These are phyloP conservation scores for Eragrostis nindensis DNA, from an alignment of 176 grass and related monocot species.

Conservation along the genomic window DNA sequence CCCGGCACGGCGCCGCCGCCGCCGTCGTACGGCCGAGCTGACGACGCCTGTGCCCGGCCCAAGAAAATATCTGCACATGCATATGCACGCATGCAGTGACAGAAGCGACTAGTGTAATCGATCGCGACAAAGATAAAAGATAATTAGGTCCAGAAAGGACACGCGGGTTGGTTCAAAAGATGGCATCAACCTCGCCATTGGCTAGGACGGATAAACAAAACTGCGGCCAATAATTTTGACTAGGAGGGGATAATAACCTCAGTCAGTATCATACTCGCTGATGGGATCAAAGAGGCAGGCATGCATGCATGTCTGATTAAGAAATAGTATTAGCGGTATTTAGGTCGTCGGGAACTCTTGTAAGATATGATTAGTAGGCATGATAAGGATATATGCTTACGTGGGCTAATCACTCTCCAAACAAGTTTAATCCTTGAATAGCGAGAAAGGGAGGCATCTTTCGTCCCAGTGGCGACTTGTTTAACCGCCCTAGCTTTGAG, in stretches of 20 bases:
- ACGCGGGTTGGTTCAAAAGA: not conserved
- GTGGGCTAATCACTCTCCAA: not conserved
- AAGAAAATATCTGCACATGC: not conserved
- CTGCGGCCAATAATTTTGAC: slow-evolving; percentile 15
- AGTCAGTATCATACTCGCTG: not conserved
- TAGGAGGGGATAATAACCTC: not conserved
- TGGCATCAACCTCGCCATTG: not conserved
- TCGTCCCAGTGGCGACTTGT: not conserved
- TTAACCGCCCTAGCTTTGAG: not conserved
- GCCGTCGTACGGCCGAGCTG: not conserved
- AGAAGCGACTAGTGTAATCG: not conserved
- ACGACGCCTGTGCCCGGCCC: not conserved
- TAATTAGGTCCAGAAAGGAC: slow-evolving; percentile 6
- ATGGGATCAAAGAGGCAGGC: slow-evolving; percentile 40
- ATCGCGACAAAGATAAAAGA: no score
- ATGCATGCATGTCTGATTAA: not conserved
- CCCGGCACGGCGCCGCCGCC: slow-evolving; percentile 35
- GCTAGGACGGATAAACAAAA: not conserved
- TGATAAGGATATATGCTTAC: slow-evolving; percentile 15
- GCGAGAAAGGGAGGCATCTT: not conserved
- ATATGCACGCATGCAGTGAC: not conserved
- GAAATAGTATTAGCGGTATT: not conserved
- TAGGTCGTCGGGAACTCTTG: slow-evolving; percentile 33
- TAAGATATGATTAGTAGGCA: not conserved
- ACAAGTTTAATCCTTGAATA: not conserved